Percentiles rank a stretch among this genome's conserved stretches.
Conservation (phyloP, 1,139 yeast species). For the Suhomyces maxii region DNA sequence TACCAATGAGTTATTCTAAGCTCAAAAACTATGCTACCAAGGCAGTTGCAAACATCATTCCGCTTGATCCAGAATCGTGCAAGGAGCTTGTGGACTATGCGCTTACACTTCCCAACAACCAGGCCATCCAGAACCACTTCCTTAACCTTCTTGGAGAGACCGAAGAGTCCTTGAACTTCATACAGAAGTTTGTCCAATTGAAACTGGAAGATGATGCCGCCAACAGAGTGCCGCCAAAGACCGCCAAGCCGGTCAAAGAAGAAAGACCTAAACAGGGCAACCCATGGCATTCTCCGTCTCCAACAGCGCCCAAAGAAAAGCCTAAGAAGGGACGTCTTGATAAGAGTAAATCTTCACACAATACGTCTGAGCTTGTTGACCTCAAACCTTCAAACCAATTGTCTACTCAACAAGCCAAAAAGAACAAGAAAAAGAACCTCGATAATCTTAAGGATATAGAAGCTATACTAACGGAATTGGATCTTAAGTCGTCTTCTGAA, state of each 20-base stretch:
- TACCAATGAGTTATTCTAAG: slow-evolving; percentile 14
- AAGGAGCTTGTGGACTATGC: slow-evolving; percentile 50
- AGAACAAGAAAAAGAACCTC: slow-evolving; percentile 38
- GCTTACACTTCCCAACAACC: slow-evolving; percentile 38
- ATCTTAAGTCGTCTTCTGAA: slow-evolving; percentile 20
- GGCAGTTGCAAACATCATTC: slow-evolving; percentile 43
- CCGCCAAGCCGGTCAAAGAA: slow-evolving; percentile 6
- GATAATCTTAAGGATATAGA: slow-evolving; percentile 62
- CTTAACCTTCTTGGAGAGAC: slow-evolving; percentile 55
- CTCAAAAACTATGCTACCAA: slow-evolving; percentile 32
- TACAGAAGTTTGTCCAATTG: slow-evolving; percentile 29
- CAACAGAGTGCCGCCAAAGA: neutral
- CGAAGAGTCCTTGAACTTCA: slow-evolving; percentile 42
- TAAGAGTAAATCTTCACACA: slow-evolving; percentile 25
- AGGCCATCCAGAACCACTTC: slow-evolving; percentile 49
- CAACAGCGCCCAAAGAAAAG: slow-evolving; percentile 18
- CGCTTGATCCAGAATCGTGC: slow-evolving; percentile 34
- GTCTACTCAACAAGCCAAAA: slow-evolving; percentile 26
- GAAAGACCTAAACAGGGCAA: neutral
- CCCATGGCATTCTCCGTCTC: slow-evolving; percentile 10
- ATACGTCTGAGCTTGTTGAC: slow-evolving; percentile 42
- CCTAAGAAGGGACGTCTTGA: slow-evolving; percentile 22
- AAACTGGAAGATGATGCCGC: slow-evolving; percentile 20
- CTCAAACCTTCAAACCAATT: slow-evolving; percentile 23
- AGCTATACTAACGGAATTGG: slow-evolving; percentile 38